phyloP scores from a whole-genome alignment of 495 filamentous ascomycete species.

The Beverwykella pulmonaria region DNA sequence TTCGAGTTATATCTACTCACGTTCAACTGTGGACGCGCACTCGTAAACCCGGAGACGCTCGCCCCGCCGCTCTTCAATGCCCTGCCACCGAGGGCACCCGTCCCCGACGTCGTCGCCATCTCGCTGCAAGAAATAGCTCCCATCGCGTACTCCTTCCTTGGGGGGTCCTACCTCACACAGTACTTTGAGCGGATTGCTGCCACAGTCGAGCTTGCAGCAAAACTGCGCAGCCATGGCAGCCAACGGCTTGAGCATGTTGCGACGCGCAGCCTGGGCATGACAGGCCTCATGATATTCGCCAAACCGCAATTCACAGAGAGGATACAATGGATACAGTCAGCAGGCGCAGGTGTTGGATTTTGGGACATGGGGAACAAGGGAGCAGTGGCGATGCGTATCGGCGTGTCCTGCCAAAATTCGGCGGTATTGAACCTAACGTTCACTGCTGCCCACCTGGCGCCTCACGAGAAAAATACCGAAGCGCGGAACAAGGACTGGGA shows the following conservation, averaged over 20 bases:
- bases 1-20: slow-evolving; percentile 74
- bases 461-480: slow-evolving; percentile 72
- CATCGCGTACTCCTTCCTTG: slow-evolving; percentile 78
- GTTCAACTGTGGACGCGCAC: slow-evolving; percentile 80
- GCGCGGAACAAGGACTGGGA: slow-evolving; percentile 84
- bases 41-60: slow-evolving; percentile 66
- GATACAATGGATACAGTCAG: slow-evolving; percentile 65
- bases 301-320: slow-evolving; percentile 56
- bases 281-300: slow-evolving; percentile 79
- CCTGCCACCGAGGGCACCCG: slow-evolving; percentile 49
- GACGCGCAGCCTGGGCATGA: slow-evolving; percentile 80
- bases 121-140: slow-evolving; percentile 92
- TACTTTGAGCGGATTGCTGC: slow-evolving; percentile 71
- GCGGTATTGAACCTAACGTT: slow-evolving; percentile 71
- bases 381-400: slow-evolving; percentile 76
- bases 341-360: slow-evolving; percentile 78
- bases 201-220: slow-evolving; percentile 69
- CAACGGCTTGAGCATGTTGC: slow-evolving; percentile 55
- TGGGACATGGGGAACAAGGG: slow-evolving; percentile 92
- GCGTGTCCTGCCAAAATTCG: slow-evolving; percentile 48
- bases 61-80: slow-evolving; percentile 71
- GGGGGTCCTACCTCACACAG: slow-evolving; percentile 73
- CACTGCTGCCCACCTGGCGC: slow-evolving; percentile 84
- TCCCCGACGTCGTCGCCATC: slow-evolving; percentile 50
- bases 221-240: slow-evolving; percentile 21